Evolutionary conservation across 129 eudicot genomes (phyloP).

Genomic region (Tagetes patula): DNA sequence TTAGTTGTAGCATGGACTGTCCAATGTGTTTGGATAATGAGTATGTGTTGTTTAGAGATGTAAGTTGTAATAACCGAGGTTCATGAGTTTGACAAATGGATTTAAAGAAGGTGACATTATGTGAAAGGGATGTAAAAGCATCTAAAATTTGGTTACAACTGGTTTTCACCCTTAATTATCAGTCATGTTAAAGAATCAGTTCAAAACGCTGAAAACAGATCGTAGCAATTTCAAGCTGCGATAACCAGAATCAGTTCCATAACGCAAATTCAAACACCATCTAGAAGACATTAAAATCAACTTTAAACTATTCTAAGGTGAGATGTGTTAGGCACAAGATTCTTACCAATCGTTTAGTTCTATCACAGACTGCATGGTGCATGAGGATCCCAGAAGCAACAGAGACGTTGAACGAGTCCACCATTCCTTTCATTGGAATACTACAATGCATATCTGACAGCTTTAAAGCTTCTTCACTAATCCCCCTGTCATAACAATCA

Average conservation of each 20-base stretch:
- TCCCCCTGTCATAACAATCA: constrained; percentile 57
- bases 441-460: constrained; percentile 81
- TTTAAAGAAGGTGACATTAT: background rate
- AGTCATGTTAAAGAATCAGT: background rate
- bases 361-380: constrained; percentile 91
- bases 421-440: constrained; percentile 98
- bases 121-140: background rate
- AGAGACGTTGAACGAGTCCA: constrained; percentile 91
- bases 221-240: background rate
- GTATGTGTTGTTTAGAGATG: background rate
- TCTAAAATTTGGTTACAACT: background rate
- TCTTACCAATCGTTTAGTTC: constrained; percentile 75
- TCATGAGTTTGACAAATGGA: background rate
- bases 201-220: background rate
- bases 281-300: constrained; percentile 6
- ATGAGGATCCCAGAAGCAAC: constrained; percentile 96
- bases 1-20: background rate
- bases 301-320: background rate
- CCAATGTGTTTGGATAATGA: background rate
- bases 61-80: background rate
- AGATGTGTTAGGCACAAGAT: background rate
- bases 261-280: background rate
- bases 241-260: background rate
- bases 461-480: constrained; percentile 77
- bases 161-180: background rate